Conservation (phyloP, 2,329 filamentous ascomycete species). For the Microcera coccophila region DNA sequence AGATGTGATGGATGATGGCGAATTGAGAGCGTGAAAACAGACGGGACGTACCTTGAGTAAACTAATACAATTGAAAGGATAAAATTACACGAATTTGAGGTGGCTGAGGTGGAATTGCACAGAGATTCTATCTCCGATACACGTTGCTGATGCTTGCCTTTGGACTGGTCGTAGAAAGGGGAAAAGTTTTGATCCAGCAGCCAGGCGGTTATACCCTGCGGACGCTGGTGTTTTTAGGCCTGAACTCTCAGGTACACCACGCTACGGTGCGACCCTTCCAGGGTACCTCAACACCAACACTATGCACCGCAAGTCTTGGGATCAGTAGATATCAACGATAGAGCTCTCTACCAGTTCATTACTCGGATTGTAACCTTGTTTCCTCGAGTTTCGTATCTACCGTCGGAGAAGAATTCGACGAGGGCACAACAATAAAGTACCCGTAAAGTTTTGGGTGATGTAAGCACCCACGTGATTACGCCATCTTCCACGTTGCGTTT, state of each 20-base stretch:
- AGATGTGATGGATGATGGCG: constrained; percentile 15
- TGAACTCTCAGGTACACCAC: constrained; percentile 33
- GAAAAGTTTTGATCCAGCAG: constrained; percentile 28
- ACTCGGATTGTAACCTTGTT: too few species aligned
- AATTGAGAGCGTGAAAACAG: constrained; percentile 10
- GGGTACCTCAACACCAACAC: not conserved
- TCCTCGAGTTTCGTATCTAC: too few species aligned
- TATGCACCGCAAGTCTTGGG: constrained; percentile 6
- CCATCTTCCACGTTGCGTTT: not conserved
- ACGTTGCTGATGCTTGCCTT: constrained; percentile 19
- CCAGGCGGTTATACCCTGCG: constrained; percentile 13
- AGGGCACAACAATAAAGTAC: too few species aligned
- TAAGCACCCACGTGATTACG: not conserved
- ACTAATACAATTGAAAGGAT: constrained; percentile 18
- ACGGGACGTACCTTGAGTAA: constrained; percentile 22
- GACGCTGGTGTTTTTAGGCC: constrained; percentile 24
- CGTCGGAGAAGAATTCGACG: too few species aligned
- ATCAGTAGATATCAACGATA: too few species aligned
- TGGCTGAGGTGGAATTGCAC: constrained; percentile 16
- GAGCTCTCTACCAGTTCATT: too few species aligned
- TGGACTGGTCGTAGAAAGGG: constrained; percentile 26
- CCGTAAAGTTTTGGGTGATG: too few species aligned
- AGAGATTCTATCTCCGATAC: constrained; percentile 10
- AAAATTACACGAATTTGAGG: constrained; percentile 14
- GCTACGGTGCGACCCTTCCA: not conserved